Percentiles rank a stretch among this genome's conserved stretches.
phyloP scores from a whole-genome alignment of 768 basidiomycete genomes.

The Russula sp. region DNA sequence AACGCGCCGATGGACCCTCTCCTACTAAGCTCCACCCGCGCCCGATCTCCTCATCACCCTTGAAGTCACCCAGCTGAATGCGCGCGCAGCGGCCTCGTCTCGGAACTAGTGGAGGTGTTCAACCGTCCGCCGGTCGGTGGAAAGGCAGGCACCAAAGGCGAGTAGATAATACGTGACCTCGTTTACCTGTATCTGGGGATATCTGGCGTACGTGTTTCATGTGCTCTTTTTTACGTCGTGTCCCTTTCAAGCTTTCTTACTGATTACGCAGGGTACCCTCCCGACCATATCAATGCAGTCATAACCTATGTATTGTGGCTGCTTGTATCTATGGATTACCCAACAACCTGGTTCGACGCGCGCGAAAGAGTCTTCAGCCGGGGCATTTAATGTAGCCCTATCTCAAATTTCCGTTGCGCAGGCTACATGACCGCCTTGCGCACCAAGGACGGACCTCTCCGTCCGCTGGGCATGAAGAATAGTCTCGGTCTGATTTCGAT shows the following conservation, averaged over 20 bases:
- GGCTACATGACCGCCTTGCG: too few species aligned
- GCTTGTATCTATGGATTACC: too few species aligned
- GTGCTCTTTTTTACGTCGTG: background rate
- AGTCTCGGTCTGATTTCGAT: too few species aligned
- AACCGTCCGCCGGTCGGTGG: conserved; percentile 72
- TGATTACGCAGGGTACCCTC: conserved; percentile 59
- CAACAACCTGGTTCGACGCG: too few species aligned
- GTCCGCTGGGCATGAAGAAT: too few species aligned
- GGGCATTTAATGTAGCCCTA: too few species aligned
- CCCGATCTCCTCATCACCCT: conserved; percentile 33
- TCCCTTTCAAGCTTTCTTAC: conserved; percentile 6
- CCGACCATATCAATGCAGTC: conserved; percentile 87
- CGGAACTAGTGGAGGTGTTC: conserved; percentile 83
- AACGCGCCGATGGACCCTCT: conserved; percentile 62
- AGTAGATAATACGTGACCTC: conserved; percentile 80
- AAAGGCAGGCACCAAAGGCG: conserved; percentile 71
- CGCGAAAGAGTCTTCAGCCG: too few species aligned
- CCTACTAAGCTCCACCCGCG: conserved; percentile 27
- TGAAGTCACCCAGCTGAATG: conserved; percentile 48
- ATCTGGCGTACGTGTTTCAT: conserved; percentile 56
- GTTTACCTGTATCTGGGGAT: conserved; percentile 82
- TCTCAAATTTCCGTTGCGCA: too few species aligned
- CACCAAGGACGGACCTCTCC: too few species aligned
- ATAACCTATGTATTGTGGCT: too few species aligned
- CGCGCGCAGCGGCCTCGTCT: conserved; percentile 66